Evolutionary conservation across 192 early-diverging fungal species (phyloP).

Genomic region (Podochytrium sp.): DNA sequence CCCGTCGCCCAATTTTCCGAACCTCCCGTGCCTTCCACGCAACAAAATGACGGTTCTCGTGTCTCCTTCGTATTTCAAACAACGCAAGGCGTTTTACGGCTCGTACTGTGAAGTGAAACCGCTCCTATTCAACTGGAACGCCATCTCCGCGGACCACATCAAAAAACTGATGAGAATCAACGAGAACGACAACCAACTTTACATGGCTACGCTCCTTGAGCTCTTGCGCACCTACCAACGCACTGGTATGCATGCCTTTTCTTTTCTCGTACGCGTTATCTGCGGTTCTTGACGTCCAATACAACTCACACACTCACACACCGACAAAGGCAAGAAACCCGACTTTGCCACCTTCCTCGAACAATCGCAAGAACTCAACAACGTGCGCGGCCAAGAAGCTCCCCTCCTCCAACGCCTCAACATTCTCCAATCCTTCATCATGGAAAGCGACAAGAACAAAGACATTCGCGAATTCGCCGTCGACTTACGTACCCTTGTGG

Average conservation of each 20-base stretch:
- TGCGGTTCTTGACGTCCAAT: too few relatives aligned
- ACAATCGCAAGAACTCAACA: not conserved
- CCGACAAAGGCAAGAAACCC: too few relatives aligned
- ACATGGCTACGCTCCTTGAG: slow-evolving; percentile 38
- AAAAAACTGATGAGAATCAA: slow-evolving; percentile 38
- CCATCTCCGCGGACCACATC: slow-evolving; percentile 37
- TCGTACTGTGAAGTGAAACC: slow-evolving; percentile 34
- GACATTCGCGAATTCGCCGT: not conserved
- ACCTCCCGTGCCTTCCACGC: not conserved
- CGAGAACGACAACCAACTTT: slow-evolving; percentile 37
- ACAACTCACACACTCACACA: too few relatives aligned
- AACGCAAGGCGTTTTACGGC: slow-evolving; percentile 28
- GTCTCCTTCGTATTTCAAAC: slow-evolving; percentile 36
- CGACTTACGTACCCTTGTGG: slow-evolving; percentile 7
- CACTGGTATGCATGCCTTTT: too few relatives aligned
- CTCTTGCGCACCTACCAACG: slow-evolving; percentile 1
- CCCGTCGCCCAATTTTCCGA: not conserved
- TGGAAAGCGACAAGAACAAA: slow-evolving; percentile 19
- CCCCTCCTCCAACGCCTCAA: slow-evolving; percentile 34
- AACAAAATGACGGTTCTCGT: slow-evolving; percentile 37
- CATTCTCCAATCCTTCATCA: slow-evolving; percentile 35
- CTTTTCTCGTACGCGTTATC: too few relatives aligned
- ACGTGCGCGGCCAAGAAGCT: slow-evolving; percentile 30
- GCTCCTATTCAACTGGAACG: slow-evolving; percentile 34
- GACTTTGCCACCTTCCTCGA: slow-evolving; percentile 11